Conservation (phyloP, 169 alveolate species). For the Plasmodium gaboni region DNA sequence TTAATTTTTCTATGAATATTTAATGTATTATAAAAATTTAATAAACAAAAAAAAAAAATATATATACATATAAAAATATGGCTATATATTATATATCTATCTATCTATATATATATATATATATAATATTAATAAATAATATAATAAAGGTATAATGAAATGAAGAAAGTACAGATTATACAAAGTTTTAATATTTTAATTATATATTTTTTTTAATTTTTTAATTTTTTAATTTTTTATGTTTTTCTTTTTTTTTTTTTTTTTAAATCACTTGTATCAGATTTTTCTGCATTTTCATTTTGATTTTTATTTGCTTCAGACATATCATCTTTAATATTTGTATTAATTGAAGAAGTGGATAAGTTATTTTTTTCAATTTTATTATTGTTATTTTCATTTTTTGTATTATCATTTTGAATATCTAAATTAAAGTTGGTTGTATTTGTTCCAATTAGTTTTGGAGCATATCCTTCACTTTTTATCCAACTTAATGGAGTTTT, state of each 20-base stretch:
- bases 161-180: too few relatives aligned
- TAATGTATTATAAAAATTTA: too few relatives aligned
- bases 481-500: constrained; percentile 96
- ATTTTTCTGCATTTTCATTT: constrained; percentile 32
- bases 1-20: too few relatives aligned
- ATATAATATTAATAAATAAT: too few relatives aligned
- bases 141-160: too few relatives aligned
- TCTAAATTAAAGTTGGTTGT: constrained; percentile 77
- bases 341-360: constrained; percentile 4
- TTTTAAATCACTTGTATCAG: constrained; percentile 32
- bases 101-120: too few relatives aligned
- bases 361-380: constrained; percentile 7
- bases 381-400: constrained; percentile 6
- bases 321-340: neutral
- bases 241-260: constrained; percentile 46
- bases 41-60: too few relatives aligned
- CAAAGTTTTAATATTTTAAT: neutral
- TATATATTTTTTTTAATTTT: neutral
- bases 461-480: constrained; percentile 90
- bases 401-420: constrained; percentile 47
- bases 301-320: neutral
- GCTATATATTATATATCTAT: too few relatives aligned
- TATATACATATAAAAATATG: too few relatives aligned
- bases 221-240: neutral
- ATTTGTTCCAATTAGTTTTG: constrained; percentile 85